Percentiles rank a stretch among this genome's conserved stretches.
These are phyloP conservation scores for Saxispiralis lemnorum DNA, from an alignment of 495 filamentous ascomycete species.

Conservation along the genomic window DNA sequence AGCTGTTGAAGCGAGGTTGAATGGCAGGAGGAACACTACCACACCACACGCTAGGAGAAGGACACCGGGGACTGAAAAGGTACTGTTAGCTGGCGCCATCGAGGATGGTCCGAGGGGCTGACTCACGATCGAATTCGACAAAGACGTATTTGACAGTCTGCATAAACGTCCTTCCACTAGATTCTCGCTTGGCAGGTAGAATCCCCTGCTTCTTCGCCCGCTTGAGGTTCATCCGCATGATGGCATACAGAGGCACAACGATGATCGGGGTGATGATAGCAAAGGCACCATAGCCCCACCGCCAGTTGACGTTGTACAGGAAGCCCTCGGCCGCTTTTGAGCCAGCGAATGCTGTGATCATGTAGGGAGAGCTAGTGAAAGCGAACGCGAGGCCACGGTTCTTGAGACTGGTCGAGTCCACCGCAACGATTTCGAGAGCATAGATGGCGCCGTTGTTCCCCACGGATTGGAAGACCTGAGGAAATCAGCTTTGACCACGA, in stretches of 20 bases:
- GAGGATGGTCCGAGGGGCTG: no score
- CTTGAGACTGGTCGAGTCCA: constrained; percentile 45
- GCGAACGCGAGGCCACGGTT: constrained; percentile 47
- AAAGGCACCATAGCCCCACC: constrained; percentile 37
- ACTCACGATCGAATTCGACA: constrained; percentile 8
- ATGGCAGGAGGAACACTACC: constrained; percentile 12
- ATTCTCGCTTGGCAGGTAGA: constrained; percentile 6
- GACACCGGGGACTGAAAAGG: constrained; percentile 2
- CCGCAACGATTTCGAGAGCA: constrained; percentile 28
- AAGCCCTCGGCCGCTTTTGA: constrained; percentile 31
- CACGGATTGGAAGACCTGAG: constrained; percentile 23
- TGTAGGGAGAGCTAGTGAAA: constrained; percentile 46
- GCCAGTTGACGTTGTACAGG: constrained; percentile 31
- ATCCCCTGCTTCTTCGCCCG: constrained; percentile 35
- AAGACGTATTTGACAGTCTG: constrained; percentile 8
- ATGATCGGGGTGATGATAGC: constrained; percentile 28
- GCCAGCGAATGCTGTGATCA: constrained; percentile 40
- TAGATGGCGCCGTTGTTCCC: constrained; percentile 20
- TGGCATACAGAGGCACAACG: constrained; percentile 17
- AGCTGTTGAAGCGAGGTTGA: constrained; percentile 4
- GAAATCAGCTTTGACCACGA: no score
- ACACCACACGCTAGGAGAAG: constrained; percentile 7
- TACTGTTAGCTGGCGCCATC: not conserved
- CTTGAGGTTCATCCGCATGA: constrained; percentile 29
- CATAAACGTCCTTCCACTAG: not conserved